These are phyloP conservation scores for Globisporangium megalacanthum DNA, from an alignment of 352 stramenopile genomes.

Conservation along the genomic window DNA sequence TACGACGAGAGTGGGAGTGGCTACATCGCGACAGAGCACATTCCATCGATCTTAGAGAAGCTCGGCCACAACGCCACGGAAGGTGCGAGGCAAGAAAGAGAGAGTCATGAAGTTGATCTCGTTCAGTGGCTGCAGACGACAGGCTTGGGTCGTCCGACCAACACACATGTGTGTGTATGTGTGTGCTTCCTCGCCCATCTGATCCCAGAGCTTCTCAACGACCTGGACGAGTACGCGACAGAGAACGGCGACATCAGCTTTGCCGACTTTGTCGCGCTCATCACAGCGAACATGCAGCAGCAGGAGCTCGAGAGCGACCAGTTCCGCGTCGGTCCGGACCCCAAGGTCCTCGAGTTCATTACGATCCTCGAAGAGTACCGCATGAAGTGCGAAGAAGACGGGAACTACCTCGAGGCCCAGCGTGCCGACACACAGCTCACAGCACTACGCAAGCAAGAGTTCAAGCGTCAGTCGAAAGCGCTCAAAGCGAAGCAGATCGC, in stretches of 20 bases:
- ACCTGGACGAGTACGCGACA: slow-evolving; percentile 52
- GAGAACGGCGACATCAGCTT: slow-evolving; percentile 55
- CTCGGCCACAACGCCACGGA: slow-evolving; percentile 62
- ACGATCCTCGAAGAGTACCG: slow-evolving; percentile 92
- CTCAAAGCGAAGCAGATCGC: slow-evolving; percentile 87
- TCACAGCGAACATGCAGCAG: slow-evolving; percentile 37
- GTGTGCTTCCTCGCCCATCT: background rate
- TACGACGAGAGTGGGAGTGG: slow-evolving; percentile 64
- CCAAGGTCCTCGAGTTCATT: slow-evolving; percentile 93
- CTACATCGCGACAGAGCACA: slow-evolving; percentile 55
- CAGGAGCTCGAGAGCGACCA: slow-evolving; percentile 39
- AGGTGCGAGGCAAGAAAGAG: slow-evolving; percentile 22
- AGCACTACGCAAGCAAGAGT: slow-evolving; percentile 87
- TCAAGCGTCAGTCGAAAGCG: slow-evolving; percentile 89
- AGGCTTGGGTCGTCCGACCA: no score
- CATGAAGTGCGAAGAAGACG: slow-evolving; percentile 91
- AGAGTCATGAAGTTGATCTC: background rate
- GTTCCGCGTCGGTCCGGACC: slow-evolving; percentile 65
- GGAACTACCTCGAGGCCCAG: slow-evolving; percentile 92
- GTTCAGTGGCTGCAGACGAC: background rate
- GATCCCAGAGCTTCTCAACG: slow-evolving; percentile 53
- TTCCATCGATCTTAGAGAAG: slow-evolving; percentile 72
- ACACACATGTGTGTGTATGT: background rate
- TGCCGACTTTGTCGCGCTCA: slow-evolving; percentile 56
- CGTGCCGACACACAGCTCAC: slow-evolving; percentile 85